Evolutionary conservation across 768 basidiomycete genomes (phyloP).

Genomic region (Mycena rebaudengoi): DNA sequence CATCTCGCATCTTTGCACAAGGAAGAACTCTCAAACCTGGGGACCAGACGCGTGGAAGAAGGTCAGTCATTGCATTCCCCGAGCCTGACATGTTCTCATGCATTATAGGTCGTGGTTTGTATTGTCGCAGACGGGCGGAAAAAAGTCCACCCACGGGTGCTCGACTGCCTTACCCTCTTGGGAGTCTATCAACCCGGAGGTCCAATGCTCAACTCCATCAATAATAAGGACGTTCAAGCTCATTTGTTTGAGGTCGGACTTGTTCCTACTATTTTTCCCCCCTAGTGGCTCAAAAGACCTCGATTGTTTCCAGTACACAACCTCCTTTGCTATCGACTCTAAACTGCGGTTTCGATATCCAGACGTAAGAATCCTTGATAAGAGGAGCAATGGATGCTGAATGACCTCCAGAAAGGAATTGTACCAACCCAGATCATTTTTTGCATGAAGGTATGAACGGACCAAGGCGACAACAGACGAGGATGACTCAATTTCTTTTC

Average conservation of each 20-base stretch:
- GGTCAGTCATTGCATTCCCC: slow-evolving; percentile 43
- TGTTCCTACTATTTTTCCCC: not conserved
- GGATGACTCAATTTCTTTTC: too few relatives aligned
- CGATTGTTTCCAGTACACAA: slow-evolving; percentile 94
- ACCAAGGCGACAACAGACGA: too few relatives aligned
- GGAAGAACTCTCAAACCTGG: slow-evolving; percentile 94
- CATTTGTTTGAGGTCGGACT: slow-evolving; percentile 32
- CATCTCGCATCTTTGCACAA: slow-evolving; percentile 80
- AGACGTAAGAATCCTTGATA: slow-evolving; percentile 3
- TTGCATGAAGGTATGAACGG: too few relatives aligned
- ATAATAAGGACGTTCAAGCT: slow-evolving; percentile 72
- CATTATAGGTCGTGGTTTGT: slow-evolving; percentile 82
- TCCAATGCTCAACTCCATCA: slow-evolving; percentile 70
- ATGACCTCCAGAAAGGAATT: slow-evolving; percentile 61
- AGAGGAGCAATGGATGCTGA: not conserved
- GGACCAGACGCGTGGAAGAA: slow-evolving; percentile 98
- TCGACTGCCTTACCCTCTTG: slow-evolving; percentile 89
- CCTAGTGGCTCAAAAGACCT: not conserved
- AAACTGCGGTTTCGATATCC: slow-evolving; percentile 28
- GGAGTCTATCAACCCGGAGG: slow-evolving; percentile 85
- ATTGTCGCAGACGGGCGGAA: slow-evolving; percentile 91
- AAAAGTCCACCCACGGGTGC: slow-evolving; percentile 82
- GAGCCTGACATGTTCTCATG: not conserved
- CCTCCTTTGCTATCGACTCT: slow-evolving; percentile 76
- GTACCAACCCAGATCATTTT: slow-evolving; percentile 95